Evolutionary conservation across 1,284 basidiomycete species (phyloP).

Genomic region (Moesziomyces globuligerus): DNA sequence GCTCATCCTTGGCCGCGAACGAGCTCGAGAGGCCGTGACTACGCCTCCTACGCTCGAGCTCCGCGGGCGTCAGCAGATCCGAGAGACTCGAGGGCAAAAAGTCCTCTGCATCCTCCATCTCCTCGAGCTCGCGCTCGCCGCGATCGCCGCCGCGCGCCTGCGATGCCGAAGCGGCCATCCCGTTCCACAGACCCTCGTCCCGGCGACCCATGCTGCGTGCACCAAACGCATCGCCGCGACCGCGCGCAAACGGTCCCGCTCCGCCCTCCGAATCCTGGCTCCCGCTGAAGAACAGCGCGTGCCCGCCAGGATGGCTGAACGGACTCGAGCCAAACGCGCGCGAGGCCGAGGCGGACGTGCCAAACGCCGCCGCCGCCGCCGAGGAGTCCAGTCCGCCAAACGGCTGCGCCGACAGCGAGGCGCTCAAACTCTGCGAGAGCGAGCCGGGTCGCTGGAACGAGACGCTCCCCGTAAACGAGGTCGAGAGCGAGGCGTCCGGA

Average conservation of each 20-base stretch:
- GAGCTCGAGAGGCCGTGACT: slow-evolving; percentile 38
- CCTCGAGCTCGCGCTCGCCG: slow-evolving; percentile 31
- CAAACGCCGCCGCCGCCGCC: slow-evolving; percentile 29
- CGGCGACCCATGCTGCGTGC: slow-evolving; percentile 38
- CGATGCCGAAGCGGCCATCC: slow-evolving; percentile 9
- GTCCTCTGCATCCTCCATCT: slow-evolving; percentile 70
- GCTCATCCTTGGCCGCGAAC: slow-evolving; percentile 29
- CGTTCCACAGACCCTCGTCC: slow-evolving; percentile 45
- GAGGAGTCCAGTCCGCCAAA: slow-evolving; percentile 35
- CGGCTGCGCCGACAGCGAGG: slow-evolving; percentile 28
- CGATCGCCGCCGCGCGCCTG: slow-evolving; percentile 11
- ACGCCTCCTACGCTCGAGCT: slow-evolving; percentile 59
- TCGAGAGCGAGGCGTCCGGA: slow-evolving; percentile 13
- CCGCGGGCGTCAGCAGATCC: slow-evolving; percentile 64
- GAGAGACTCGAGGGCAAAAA: slow-evolving; percentile 65
- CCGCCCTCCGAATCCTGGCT: slow-evolving; percentile 55
- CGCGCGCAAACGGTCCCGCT: slow-evolving; percentile 42
- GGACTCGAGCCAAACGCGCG: slow-evolving; percentile 63
- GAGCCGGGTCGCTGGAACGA: slow-evolving; percentile 36
- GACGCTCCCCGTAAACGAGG: slow-evolving; percentile 25
- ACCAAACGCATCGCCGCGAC: slow-evolving; percentile 33
- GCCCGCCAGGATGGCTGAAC: slow-evolving; percentile 63
- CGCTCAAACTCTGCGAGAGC: slow-evolving; percentile 32
- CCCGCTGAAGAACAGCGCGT: slow-evolving; percentile 60
- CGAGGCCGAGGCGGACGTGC: slow-evolving; percentile 34